Evolutionary conservation across 1,284 basidiomycete species (phyloP), one percentile per base, ranked within the genome.

Genomic region (Golubevia pallescens): DNA sequence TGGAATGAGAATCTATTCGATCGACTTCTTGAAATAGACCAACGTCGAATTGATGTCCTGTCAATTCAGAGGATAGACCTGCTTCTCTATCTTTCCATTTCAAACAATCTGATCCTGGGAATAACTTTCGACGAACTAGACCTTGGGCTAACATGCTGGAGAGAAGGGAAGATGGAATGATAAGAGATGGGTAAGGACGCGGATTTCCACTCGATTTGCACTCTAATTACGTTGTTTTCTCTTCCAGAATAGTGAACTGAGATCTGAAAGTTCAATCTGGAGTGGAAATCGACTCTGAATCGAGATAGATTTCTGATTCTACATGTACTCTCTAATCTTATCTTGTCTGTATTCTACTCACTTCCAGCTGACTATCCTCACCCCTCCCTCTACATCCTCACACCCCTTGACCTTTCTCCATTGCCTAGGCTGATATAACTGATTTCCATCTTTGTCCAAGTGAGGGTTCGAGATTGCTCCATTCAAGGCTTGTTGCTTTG

Each of bases 101-200:
- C 48, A 87, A 73, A 58, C 77, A 82, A 67, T 87, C 86, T n/a
- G 78, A 82, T 0, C 86, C 86, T 0, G 86, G 86, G 65, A 87
- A 87, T 4, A 87, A 73, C 58, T 83, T 84, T 10, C 86, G 71
- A 2, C 86, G 79, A 16, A 87, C 86, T 28, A 87, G 73, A 2
- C 85, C 84, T 63, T 87, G 86, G 0, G 86, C 86, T 2, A 87
- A 75, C 64, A 87, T 86, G 63, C 77, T 77, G 6, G 20, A 28
- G n/a, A 52, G 28, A 24, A 21, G 5, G 42, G 52, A n/a, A 56
- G n/a, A n/a, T n/a, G n/a, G n/a, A n/a, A n/a, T n/a, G n/a, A n/a
- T n/a, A n/a, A n/a, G n/a, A n/a, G n/a, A n/a, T n/a, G n/a, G n/a
- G n/a, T n/a, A n/a, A n/a, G n/a, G n/a, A n/a, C n/a, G n/a, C n/a